Evolutionary conservation across 108 stramenopile species (phyloP).

Genomic region (Poteriospumella lacustris): DNA sequence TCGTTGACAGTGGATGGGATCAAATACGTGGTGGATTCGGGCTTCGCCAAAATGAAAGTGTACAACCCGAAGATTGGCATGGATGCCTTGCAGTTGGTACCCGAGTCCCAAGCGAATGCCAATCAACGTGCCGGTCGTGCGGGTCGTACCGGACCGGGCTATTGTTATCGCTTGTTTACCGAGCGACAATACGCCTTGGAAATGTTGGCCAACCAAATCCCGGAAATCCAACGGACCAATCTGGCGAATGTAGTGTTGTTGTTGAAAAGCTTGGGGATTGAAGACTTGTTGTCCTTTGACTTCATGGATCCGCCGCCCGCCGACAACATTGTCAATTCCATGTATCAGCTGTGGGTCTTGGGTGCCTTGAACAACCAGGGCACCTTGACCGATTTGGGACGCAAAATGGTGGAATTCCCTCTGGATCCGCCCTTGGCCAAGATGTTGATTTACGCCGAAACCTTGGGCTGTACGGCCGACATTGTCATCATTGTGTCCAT

Average conservation of each 20-base stretch:
- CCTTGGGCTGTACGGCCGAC: constrained; percentile 76
- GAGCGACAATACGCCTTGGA: constrained; percentile 90
- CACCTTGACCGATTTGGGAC: constrained; percentile 77
- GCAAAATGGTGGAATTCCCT: constrained; percentile 92
- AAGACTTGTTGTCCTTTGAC: constrained; percentile 79
- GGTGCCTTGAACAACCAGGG: constrained; percentile 94
- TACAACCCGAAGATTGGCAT: constrained; percentile 99
- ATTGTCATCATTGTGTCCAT: constrained; percentile 88
- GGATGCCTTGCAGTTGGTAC: constrained; percentile 94
- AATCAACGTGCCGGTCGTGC: constrained; percentile 93
- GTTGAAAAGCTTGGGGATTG: constrained; percentile 89
- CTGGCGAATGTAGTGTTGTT: constrained; percentile 95
- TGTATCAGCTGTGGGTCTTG: constrained; percentile 96
- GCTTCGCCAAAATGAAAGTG: constrained; percentile 97
- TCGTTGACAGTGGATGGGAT: constrained; percentile 96
- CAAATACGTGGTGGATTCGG: constrained; percentile 83
- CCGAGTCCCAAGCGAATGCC: constrained; percentile 91
- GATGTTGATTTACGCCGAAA: constrained; percentile 85
- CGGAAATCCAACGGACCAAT: constrained; percentile 97
- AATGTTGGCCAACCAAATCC: constrained; percentile 84
- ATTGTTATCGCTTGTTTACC: constrained; percentile 93
- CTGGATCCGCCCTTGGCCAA: constrained; percentile 92
- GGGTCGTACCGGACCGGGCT: constrained; percentile 91
- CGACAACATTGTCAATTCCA: constrained; percentile 87
- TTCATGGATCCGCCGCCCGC: constrained; percentile 98